These are phyloP conservation scores for Scedosporium minutisporum DNA, from an alignment of 2,329 filamentous ascomycete species.

Conservation along the genomic window DNA sequence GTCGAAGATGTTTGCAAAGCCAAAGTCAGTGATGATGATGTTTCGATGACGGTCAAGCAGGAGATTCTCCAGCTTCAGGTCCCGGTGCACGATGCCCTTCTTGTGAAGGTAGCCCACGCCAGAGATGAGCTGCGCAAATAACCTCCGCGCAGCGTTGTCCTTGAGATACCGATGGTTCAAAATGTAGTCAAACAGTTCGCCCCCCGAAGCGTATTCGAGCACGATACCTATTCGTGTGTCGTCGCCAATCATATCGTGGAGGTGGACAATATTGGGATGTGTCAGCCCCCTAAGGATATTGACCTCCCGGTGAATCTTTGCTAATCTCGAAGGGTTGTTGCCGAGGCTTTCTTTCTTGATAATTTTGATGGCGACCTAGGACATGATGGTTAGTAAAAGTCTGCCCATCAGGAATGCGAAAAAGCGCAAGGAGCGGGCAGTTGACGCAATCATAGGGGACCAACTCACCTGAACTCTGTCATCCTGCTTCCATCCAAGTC, in stretches of 20 bases:
- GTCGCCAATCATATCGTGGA: constrained; percentile 98
- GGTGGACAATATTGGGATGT: constrained; percentile 91
- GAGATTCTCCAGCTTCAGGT: constrained; percentile 92
- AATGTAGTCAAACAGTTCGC: constrained; percentile 97
- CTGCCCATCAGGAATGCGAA: neutral
- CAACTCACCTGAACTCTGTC: constrained; percentile 65
- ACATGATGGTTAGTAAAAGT: neutral
- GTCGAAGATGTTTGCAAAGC: constrained; percentile 96
- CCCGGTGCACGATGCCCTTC: constrained; percentile 95
- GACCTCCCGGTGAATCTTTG: constrained; percentile 97
- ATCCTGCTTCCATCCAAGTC: constrained; percentile 95
- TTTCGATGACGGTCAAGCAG: constrained; percentile 93
- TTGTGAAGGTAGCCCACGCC: constrained; percentile 97
- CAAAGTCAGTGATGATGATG: constrained; percentile 99
- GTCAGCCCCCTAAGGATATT: constrained; percentile 78
- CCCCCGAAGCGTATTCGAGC: constrained; percentile 93
- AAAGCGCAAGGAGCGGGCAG: constrained; percentile 64
- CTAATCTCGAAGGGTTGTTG: constrained; percentile 76
- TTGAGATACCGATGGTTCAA: constrained; percentile 94
- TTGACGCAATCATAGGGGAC: neutral
- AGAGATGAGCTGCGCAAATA: constrained; percentile 93
- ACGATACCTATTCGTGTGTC: constrained; percentile 97
- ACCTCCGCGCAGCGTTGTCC: constrained; percentile 76
- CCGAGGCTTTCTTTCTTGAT: constrained; percentile 88
- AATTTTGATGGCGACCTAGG: constrained; percentile 88